Base-by-base conservation (phyloP, 495 filamentous ascomycete genomes). In the Annulohypoxylon maeteangense region DNA sequence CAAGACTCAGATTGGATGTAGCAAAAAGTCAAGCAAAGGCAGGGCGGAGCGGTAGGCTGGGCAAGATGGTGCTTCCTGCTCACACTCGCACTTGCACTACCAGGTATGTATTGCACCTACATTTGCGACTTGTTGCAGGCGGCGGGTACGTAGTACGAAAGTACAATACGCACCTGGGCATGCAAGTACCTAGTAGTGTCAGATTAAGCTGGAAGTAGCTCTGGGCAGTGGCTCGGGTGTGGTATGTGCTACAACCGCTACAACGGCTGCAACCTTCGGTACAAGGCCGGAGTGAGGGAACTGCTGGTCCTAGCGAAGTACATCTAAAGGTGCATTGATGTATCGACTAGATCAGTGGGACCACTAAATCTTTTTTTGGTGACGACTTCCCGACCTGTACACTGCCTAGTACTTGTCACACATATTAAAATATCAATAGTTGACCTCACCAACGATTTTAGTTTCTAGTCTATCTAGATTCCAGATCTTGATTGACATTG, bases 211-310 rank as follows among this genome's bases (percentile, higher is more conserved):
- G 14, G 20, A 40, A 50, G 29, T 66, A 7, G 50, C 50, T 54
- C 29, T 44, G 14, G 32, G 27, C 42, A 27, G 50, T 65, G 60
- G 60, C 18, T 51, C 22, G 22, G 53, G 50, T 44, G 40, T 64
- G 58, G 63, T 71, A 71, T 58, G 68, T 72, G 63, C 69, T 51
- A 54, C 55, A 51, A 58, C 62, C 48, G 62, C 68, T 48, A 51
- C 57, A 54, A 59, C 64, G 58, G 69, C 53, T 59, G 40, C 62
- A 65, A 70, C 60, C 56, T 65, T 65, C 61, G 59, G 66, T 62
- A 65, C 55, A 59, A 59, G 38, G 58, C 66, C 51, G 59, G 23
- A 25, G 32, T 47, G 54, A 65, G 53, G 61, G 47, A 65, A 55
- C 54, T n/a, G 38, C 27, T 58, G 34, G 45, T 22, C 54, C 63